These are phyloP conservation scores for Ramalina intermedia DNA, from an alignment of 495 filamentous ascomycete genomes.

Conservation along the genomic window DNA sequence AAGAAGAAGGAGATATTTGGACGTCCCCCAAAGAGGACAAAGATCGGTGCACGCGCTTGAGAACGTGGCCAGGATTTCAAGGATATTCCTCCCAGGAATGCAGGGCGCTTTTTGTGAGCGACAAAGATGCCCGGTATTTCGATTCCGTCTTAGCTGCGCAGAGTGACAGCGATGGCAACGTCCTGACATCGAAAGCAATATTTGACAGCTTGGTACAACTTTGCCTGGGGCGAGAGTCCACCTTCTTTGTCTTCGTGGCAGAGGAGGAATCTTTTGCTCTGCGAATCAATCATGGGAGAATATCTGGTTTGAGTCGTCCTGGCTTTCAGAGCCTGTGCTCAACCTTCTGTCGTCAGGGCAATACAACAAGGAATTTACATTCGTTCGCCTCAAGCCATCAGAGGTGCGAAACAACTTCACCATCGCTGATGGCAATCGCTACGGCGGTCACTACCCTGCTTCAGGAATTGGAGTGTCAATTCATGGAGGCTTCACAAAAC, in stretches of 20 bases:
- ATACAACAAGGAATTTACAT: constrained; percentile 36
- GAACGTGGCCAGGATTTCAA: constrained; percentile 62
- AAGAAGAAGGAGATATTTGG: constrained; percentile 43
- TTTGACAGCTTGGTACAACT: constrained; percentile 40
- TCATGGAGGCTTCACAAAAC: constrained; percentile 28
- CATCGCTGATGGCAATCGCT: constrained; percentile 46
- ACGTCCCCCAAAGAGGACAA: constrained; percentile 16
- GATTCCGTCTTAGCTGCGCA: constrained; percentile 44
- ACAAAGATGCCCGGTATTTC: constrained; percentile 58
- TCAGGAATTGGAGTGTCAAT: constrained; percentile 37
- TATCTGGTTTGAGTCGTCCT: constrained; percentile 52
- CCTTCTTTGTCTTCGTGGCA: constrained; percentile 58
- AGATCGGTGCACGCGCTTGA: constrained; percentile 27
- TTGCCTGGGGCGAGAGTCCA: constrained; percentile 66
- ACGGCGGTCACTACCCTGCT: constrained; percentile 41
- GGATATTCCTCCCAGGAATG: constrained; percentile 27
- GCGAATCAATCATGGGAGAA: constrained; percentile 36
- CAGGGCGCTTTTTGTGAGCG: constrained; percentile 54
- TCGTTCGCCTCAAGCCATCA: constrained; percentile 33
- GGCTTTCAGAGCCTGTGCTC: constrained; percentile 42
- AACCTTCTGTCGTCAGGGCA: constrained; percentile 45
- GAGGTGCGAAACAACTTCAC: constrained; percentile 22
- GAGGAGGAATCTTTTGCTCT: constrained; percentile 42
- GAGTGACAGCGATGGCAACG: not conserved
- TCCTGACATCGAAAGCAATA: constrained; percentile 10